These are phyloP conservation scores for Fusarium concolor DNA, from an alignment of 2,329 filamentous ascomycete species.

Conservation along the genomic window DNA sequence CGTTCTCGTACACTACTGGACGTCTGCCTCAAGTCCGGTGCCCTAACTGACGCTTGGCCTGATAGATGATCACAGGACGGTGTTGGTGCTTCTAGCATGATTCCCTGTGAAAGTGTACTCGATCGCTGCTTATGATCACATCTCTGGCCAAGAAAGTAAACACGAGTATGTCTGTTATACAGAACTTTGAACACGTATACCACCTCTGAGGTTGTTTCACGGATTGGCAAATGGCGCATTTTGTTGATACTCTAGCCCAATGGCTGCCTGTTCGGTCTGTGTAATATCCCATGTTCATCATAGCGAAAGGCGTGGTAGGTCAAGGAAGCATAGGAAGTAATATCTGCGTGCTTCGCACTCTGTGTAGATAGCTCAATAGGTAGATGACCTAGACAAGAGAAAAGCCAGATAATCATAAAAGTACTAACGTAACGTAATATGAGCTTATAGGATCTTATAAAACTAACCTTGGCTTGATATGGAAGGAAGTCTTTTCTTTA, in stretches of 20 bases:
- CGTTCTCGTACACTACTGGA: not conserved
- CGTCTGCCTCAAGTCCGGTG: too few species aligned
- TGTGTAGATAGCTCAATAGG: not conserved
- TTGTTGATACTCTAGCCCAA: not conserved
- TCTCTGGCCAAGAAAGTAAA: not conserved
- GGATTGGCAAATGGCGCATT: not conserved
- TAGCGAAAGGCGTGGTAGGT: too few species aligned
- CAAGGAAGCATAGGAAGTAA: not conserved
- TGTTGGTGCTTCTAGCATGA: too few species aligned
- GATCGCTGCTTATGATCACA: not conserved
- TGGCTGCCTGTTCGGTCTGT: too few species aligned
- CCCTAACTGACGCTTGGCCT: too few species aligned
- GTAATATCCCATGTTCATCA: not conserved
- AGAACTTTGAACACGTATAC: not conserved
- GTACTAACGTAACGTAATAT: not conserved
- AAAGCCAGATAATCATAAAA: not conserved
- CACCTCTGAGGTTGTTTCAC: not conserved
- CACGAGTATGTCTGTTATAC: not conserved
- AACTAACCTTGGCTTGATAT: too few species aligned
- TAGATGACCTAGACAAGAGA: not conserved
- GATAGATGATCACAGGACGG: too few species aligned
- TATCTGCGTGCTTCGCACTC: not conserved
- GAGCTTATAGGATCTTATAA: too few species aligned
- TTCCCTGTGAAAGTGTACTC: too few species aligned
- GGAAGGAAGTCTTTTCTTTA: too few species aligned